Base-by-base conservation (phyloP, 345 rosid species). In the Salix purpurea region DNA sequence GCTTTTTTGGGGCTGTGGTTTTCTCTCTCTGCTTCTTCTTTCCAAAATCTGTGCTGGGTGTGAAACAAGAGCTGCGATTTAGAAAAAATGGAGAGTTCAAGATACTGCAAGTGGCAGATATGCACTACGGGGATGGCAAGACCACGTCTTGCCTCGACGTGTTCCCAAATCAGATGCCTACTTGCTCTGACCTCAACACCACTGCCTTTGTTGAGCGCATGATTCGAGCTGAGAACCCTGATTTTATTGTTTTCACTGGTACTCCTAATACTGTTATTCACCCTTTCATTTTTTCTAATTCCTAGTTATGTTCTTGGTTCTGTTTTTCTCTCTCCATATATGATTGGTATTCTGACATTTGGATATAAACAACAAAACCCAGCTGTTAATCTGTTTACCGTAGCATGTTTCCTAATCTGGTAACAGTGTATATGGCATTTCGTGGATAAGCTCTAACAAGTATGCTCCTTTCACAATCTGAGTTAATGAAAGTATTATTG, bases 231-330 rank as follows among this genome's bases (percentile, higher is more conserved):
- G 98, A 95, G 84, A 89, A 86, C 50, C 97, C 99, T 36, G 79
- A 93, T 80, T 83, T 95, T 76, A 88, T 95, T 58, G 96, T 95
- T 76, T 95, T 95, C 84, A 93, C 98, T 8, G 99, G 97, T 95
- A 86, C 11, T 21, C 30, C 16, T 40, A 0, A 30, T 21, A 37
- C 19, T 28, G 32, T 66, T 23, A 19, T 24, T 76, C 30, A 23
- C 67, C 65, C 14, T 30, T 28, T 66, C 13, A 65, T 39, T 28
- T 9, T 34, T 76, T 30, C 7, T 2, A 40, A 36, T 21, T 21
- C n/a, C 64, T 3, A 4, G 24, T 23, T 58, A 58, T 58, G 28
- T 23, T 58, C 23, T 10, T 58, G 62, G 26, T 23, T 58, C 26
- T 58, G 62, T 0, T 58, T 58, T 4, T 23, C 23, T 3, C 10